Conservation (phyloP, 805 yeast species). For the Nakazawaea pomicola region DNA sequence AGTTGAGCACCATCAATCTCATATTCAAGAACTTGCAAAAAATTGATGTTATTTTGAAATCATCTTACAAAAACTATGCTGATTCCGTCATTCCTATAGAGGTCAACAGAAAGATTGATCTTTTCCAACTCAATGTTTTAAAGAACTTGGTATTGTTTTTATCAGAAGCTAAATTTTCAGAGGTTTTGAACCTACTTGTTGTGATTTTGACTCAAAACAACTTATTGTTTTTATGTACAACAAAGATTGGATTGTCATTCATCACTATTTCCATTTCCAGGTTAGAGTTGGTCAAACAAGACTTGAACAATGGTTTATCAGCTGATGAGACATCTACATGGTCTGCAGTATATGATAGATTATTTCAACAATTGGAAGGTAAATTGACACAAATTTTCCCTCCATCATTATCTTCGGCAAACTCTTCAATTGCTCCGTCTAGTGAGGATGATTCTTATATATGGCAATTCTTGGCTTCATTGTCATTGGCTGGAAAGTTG, state of each 20-base stretch:
- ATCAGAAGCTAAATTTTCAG: slow-evolving; percentile 74
- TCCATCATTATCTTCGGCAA: slow-evolving; percentile 37
- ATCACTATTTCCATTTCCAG: slow-evolving; percentile 88
- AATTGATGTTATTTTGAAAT: slow-evolving; percentile 69
- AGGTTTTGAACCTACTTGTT: slow-evolving; percentile 71
- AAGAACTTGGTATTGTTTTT: slow-evolving; percentile 81
- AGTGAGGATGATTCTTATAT: slow-evolving; percentile 71
- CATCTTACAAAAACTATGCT: slow-evolving; percentile 67
- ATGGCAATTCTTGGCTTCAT: slow-evolving; percentile 95
- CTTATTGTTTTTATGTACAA: slow-evolving; percentile 60
- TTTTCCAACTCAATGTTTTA: slow-evolving; percentile 75
- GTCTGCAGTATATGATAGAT: slow-evolving; percentile 75
- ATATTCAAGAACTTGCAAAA: slow-evolving; percentile 77
- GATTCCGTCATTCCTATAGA: slow-evolving; percentile 43
- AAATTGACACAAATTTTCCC: slow-evolving; percentile 80
- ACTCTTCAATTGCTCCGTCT: slow-evolving; percentile 11
- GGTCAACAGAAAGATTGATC: slow-evolving; percentile 57
- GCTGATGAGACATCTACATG: slow-evolving; percentile 62
- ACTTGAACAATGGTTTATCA: slow-evolving; percentile 42
- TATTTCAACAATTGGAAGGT: slow-evolving; percentile 76
- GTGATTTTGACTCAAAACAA: slow-evolving; percentile 67
- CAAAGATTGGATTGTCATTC: slow-evolving; percentile 79
- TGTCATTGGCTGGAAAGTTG: slow-evolving; percentile 85
- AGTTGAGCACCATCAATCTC: slow-evolving; percentile 69
- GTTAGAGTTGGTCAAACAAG: slow-evolving; percentile 88